phyloP scores from a whole-genome alignment of 345 rosid genomes.

The Mercurialis annua region DNA sequence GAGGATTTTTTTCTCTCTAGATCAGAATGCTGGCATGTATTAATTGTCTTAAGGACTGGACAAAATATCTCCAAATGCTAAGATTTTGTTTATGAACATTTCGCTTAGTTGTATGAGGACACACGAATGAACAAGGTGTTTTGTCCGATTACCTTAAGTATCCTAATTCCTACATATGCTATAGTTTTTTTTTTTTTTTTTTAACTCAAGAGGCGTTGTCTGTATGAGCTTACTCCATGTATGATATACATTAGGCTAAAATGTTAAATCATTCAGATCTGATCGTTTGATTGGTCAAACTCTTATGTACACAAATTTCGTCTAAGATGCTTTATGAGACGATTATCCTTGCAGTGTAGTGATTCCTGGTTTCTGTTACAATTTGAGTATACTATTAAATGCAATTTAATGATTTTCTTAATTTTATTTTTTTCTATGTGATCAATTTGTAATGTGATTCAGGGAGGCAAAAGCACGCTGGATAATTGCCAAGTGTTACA shows the following conservation, averaged over 20 bases:
- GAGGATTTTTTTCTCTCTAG: neutral
- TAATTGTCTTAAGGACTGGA: neutral
- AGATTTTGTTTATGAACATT: neutral
- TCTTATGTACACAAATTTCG: neutral
- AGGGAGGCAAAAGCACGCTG: constrained; percentile 97
- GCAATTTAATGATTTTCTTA: neutral
- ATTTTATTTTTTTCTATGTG: neutral
- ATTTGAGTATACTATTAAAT: neutral
- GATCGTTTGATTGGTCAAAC: neutral
- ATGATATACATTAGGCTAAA: neutral
- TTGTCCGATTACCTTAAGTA: neutral
- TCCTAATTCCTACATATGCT: neutral
- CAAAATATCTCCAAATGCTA: neutral
- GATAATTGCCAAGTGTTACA: constrained; percentile 96
- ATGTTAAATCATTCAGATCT: neutral
- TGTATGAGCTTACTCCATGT: neutral
- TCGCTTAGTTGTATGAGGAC: neutral
- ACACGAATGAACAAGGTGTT: neutral
- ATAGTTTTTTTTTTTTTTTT: neutral
- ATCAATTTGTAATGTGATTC: constrained; percentile 7
- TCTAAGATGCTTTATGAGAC: constrained; percentile 2
- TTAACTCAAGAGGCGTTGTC: neutral
- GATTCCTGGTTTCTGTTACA: neutral
- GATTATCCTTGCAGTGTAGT: neutral
- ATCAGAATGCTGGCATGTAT: neutral